Evolutionary conservation across 306 rosid species (phyloP).

Genomic region (Inga leiocalycina): DNA sequence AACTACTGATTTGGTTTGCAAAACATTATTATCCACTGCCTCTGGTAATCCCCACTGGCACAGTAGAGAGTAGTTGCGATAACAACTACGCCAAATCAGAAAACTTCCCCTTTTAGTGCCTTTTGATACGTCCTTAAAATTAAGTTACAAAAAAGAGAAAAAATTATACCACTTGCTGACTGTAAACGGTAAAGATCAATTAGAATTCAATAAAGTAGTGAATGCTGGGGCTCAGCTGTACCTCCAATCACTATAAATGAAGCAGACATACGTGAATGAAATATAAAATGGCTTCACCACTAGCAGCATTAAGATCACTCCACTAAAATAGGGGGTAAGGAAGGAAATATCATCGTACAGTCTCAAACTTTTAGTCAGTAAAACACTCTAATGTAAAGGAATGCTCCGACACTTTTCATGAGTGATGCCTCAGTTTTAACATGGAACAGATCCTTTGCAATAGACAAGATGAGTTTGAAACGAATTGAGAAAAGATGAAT

Average conservation of each 20-base stretch:
- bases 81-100: neutral
- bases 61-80: neutral
- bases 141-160: no score
- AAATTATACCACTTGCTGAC: neutral
- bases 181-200: neutral
- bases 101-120: neutral
- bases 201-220: neutral
- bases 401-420: neutral
- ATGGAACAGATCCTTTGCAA: neutral
- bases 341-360: neutral
- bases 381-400: neutral
- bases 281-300: neutral
- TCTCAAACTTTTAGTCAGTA: neutral
- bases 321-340: neutral
- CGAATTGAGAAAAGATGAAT: neutral
- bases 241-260: neutral
- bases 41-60: neutral
- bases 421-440: neutral
- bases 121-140: neutral
- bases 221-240: neutral
- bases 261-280: neutral
- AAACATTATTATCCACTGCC: neutral
- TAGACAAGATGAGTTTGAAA: neutral
- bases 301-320: neutral
- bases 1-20: neutral